Evolutionary conservation across 257 asterid species (phyloP).

Genomic region (Solanum habrochaites): DNA sequence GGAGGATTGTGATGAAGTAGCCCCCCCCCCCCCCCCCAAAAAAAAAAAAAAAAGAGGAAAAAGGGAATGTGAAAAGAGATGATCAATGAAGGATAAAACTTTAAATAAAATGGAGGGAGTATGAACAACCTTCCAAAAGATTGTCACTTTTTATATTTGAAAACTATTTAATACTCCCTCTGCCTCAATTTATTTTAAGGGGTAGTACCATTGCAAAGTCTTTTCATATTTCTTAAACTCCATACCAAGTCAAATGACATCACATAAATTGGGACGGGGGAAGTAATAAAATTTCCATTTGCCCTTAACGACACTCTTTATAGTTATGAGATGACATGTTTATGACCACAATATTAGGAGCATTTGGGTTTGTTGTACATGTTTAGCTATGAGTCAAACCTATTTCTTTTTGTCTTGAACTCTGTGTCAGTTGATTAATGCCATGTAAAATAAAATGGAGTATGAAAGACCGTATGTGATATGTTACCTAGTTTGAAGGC

Average conservation of each 20-base stretch:
- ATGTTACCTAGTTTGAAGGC: neutral
- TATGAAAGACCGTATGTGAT: neutral
- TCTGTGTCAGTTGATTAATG: neutral
- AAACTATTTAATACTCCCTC: neutral
- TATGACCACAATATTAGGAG: neutral
- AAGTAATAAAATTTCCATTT: neutral
- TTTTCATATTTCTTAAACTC: neutral
- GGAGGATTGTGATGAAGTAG: neutral
- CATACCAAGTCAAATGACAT: neutral
- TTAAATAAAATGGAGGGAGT: neutral
- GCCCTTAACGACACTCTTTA: neutral
- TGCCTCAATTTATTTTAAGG: neutral
- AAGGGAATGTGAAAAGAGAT: neutral
- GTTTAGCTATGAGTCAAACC: neutral
- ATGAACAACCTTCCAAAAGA: neutral
- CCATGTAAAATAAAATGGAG: neutral
- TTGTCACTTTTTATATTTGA: neutral
- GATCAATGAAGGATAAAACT: neutral
- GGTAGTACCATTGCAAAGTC: neutral
- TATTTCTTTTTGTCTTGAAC: neutral
- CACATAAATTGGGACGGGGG: neutral
- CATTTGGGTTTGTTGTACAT: neutral
- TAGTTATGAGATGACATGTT: neutral
- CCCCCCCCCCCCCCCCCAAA: neutral
- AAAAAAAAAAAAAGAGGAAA: too few species aligned